These are phyloP conservation scores for Aspergillus sparsus DNA, from an alignment of 495 filamentous ascomycete genomes.

Conservation along the genomic window DNA sequence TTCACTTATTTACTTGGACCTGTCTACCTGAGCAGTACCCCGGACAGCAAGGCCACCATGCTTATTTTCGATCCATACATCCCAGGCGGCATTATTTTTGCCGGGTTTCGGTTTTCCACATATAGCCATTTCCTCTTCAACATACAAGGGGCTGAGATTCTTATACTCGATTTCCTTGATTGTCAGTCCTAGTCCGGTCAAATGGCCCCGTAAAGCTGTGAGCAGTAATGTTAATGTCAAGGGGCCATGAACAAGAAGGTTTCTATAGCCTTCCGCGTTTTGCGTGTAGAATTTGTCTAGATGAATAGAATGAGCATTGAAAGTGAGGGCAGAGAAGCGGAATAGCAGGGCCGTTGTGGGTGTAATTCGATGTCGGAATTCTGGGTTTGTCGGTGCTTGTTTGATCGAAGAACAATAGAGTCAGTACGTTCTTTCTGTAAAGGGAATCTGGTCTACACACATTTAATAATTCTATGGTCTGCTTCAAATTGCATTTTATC, in stretches of 20 bases:
- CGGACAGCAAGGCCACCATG: conserved; percentile 64
- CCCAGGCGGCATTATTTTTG: conserved; percentile 41
- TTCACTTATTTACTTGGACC: not conserved
- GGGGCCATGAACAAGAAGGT: conserved; percentile 83
- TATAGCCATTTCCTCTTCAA: conserved; percentile 61
- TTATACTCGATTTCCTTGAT: conserved; percentile 68
- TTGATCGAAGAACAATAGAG: conserved; percentile 7
- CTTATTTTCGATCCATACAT: conserved; percentile 66
- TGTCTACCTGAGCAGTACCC: conserved; percentile 39
- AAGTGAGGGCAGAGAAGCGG: conserved; percentile 81
- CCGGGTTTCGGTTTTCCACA: conserved; percentile 50
- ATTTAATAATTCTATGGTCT: conserved; percentile 37
- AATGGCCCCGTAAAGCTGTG: conserved; percentile 55
- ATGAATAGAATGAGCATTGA: conserved; percentile 85
- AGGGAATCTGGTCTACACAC: conserved; percentile 29
- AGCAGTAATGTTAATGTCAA: conserved; percentile 76
- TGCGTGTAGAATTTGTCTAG: conserved; percentile 72
- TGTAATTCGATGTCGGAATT: conserved; percentile 60
- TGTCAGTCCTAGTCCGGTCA: conserved; percentile 34
- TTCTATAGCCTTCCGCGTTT: conserved; percentile 69
- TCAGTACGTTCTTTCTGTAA: conserved; percentile 24
- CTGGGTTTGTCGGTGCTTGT: conserved; percentile 45
- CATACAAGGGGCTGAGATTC: conserved; percentile 81
- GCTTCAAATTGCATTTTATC: conserved; percentile 33
- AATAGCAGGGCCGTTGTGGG: conserved; percentile 71